These are phyloP conservation scores for Melaleuca alternifolia DNA, from an alignment of 345 rosid genomes.

Conservation along the genomic window DNA sequence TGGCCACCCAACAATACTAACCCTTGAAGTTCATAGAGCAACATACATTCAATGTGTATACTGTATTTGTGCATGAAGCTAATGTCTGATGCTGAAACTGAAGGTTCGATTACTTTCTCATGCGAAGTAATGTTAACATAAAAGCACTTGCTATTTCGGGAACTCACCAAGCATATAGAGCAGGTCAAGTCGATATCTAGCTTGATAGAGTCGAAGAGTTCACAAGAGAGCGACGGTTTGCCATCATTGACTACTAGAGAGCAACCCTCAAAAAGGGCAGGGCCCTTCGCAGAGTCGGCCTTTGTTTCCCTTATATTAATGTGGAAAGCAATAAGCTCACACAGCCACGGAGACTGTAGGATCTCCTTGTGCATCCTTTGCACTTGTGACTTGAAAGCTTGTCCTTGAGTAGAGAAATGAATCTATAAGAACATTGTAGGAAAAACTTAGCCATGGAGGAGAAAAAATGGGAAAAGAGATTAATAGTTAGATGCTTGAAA, in stretches of 20 bases:
- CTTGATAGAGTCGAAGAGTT: slow-evolving; percentile 71
- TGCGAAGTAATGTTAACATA: neutral
- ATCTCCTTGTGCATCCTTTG: slow-evolving; percentile 84
- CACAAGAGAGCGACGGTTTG: slow-evolving; percentile 70
- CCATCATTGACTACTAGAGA: slow-evolving; percentile 45
- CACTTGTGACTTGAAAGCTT: slow-evolving; percentile 74
- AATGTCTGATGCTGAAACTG: neutral
- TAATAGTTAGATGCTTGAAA: neutral
- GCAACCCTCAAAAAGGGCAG: slow-evolving; percentile 61
- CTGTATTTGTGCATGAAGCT: neutral
- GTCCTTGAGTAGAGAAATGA: slow-evolving; percentile 91
- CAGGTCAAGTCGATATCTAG: slow-evolving; percentile 81
- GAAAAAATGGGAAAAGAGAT: neutral
- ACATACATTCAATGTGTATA: neutral
- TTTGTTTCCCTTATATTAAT: slow-evolving; percentile 63
- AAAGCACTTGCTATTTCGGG: neutral
- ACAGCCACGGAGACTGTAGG: slow-evolving; percentile 92
- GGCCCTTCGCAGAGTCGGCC: slow-evolving; percentile 21
- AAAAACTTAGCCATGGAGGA: neutral
- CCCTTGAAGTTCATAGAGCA: neutral
- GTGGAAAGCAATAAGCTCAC: slow-evolving; percentile 89
- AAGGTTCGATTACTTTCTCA: neutral
- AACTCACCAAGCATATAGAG: slow-evolving; percentile 90
- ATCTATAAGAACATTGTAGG: slow-evolving; percentile 17
- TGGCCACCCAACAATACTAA: neutral